Conservation (phyloP, 495 filamentous ascomycete genomes). For the Podospora fimiseda region DNA sequence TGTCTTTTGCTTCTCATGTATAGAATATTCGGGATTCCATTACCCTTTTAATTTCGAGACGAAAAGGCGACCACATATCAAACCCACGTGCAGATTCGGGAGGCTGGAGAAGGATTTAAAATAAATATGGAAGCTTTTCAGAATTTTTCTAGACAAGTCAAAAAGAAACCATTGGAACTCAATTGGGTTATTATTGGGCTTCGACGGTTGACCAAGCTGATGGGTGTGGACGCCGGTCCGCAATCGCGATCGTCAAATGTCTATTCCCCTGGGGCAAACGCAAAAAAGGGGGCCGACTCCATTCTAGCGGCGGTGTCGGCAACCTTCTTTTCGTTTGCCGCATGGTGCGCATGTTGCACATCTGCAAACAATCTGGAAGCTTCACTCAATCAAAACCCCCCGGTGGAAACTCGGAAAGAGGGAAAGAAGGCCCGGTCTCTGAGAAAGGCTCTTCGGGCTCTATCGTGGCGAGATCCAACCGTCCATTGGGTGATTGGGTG, state of each 20-base stretch:
- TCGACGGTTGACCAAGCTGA: neutral
- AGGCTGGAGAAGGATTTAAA: neutral
- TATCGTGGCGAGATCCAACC: slow-evolving; percentile 6
- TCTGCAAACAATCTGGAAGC: neutral
- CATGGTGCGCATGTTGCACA: neutral
- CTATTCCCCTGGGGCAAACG: neutral
- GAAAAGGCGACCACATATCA: neutral
- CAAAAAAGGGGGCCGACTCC: neutral
- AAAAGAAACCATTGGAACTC: neutral
- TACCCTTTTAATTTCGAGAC: neutral
- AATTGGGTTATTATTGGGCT: neutral
- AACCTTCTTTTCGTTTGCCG: neutral
- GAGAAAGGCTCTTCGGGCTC: too few relatives aligned
- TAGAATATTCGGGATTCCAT: neutral
- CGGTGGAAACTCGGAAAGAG: slow-evolving; percentile 14
- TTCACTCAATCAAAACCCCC: slow-evolving; percentile 10
- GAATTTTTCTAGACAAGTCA: neutral
- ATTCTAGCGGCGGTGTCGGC: slow-evolving; percentile 2
- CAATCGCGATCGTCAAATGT: slow-evolving; percentile 1
- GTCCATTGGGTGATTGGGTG: slow-evolving; percentile 9
- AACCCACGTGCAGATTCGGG: neutral
- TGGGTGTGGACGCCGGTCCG: slow-evolving; percentile 1
- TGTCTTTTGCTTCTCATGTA: neutral
- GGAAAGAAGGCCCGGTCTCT: slow-evolving; percentile 11
- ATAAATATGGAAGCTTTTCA: neutral